Base-by-base conservation (phyloP, 2,329 filamentous ascomycete species). In the Aspergillus sergii region DNA sequence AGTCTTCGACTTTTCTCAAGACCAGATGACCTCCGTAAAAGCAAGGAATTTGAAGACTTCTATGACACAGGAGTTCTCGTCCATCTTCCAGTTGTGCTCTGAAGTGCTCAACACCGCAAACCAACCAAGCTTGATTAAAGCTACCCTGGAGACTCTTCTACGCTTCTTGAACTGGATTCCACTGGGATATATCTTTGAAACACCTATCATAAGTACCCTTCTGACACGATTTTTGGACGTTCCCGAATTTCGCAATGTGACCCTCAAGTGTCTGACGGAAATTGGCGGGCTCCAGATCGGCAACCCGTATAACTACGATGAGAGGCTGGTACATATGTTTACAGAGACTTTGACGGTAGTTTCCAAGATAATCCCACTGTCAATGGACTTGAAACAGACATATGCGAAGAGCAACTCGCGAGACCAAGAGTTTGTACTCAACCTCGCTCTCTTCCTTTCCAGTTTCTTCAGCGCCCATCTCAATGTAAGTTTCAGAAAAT, bases 131-230 rank as follows among this genome's bases (percentile, higher is more conserved):
- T 84, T 99, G 60, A 89, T 99, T 81, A 96, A 95, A 82, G 93
- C 94, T n/a, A 99, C 95, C 0, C 86, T 99, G 59, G 94, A 98
- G 82, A 99, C 95, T 0, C 84, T 99, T 41, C 86, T 99, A 59
- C 92, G 94, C 64, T 99, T 99, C 80, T 91, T 97, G 78, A 98
- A 98, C 84, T 99, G 95, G 95, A 99, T 99, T 62, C 95, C 95
- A 0, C 83, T 99, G 45, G 95, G 96, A 62, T 99, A 97, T 81
- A 98, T 99, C 71, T 99, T 99, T 80, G 95, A 99, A 84, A 99
- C 94, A 0, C 89, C 92, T 41, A 89, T 99, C 68, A 98, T 99
- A 79, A 93, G 97, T 74, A 98, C 94, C 0, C 83, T 99, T 65
- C 89, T 95, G 69, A 96, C 91, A 62, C 89, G 95, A 59, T 99